Evolutionary conservation across 208 protist genomes (phyloP), one percentile per base, ranked within the genome.

Genomic region (Trypanosoma lewisi): DNA sequence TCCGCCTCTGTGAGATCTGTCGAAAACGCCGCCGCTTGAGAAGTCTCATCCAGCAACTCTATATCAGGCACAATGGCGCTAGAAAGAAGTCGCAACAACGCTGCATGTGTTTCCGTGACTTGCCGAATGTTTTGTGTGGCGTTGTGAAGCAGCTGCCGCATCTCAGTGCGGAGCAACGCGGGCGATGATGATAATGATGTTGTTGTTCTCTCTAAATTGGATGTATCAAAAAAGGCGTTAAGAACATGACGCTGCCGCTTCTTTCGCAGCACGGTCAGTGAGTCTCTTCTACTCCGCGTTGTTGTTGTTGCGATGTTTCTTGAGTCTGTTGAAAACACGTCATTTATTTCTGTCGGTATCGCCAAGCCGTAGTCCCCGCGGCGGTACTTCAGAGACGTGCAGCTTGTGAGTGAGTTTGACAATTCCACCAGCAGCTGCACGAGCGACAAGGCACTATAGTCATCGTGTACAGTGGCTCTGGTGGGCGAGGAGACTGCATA

Each of bases 71-170:
- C 50, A 33, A 75, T 23, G n/a, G 36, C 17, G 39, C 34, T 27
- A 28, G 65, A 66, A 27, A 82, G 52, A 30, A 82, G 57, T 47
- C 72, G 45, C 17, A 82, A 55, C 70, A 82, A 54, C 5, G 66
- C 62, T n/a, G 71, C 71, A 37, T 82, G 63, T n/a, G 71, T 71
- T 37, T 51, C 42, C 3, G 52, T 42, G 4, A 57, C 44, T 44
- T 55, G 14, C 19, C 30, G 14, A 47, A 73, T 62, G 55, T 73
- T 66, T 16, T 66, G 19, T 31, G 56, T 62, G 6, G 67, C 67
- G 19, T 55, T 67, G 5, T 21, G 14, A 42, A 73, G 57, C 8
- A 73, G 27, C 33, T 66, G 50, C 30, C 58, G 51, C 36, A 31
- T 66, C 0, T 51, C 27, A 0, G 9, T 12, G n/a, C 67, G 67